phyloP scores from a whole-genome alignment of 73 alveolate genomes.

The Tetrahymena borealis region DNA sequence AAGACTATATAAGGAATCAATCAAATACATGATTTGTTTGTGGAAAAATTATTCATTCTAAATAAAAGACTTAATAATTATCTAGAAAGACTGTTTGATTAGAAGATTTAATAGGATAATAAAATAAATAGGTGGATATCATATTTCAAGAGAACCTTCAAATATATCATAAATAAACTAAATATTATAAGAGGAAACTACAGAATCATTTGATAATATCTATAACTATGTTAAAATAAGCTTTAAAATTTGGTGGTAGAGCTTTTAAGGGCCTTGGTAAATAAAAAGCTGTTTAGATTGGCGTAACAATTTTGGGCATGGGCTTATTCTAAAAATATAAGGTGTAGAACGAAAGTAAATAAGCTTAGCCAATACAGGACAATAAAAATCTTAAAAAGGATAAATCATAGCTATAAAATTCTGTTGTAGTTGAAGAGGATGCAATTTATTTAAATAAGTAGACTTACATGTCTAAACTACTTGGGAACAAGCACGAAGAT shows the following conservation, averaged over 20 bases:
- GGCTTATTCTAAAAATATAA: background rate
- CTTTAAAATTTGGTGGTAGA: background rate
- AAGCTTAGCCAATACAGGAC: background rate
- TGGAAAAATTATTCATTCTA: too few relatives aligned
- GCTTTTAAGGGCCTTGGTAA: background rate
- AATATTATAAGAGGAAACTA: too few relatives aligned
- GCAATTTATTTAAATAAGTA: background rate
- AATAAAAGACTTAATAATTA: too few relatives aligned
- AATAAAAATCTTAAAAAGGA: background rate
- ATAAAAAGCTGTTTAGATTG: background rate
- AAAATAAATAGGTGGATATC: too few relatives aligned
- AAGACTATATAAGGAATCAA: too few relatives aligned
- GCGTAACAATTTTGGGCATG: background rate
- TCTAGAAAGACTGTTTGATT: too few relatives aligned
- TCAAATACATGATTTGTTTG: too few relatives aligned
- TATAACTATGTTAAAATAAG: background rate
- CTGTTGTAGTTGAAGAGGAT: background rate
- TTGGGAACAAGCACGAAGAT: background rate
- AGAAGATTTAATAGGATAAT: too few relatives aligned
- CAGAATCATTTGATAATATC: too few relatives aligned
- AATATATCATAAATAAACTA: too few relatives aligned
- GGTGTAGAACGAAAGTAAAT: background rate
- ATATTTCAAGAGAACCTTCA: too few relatives aligned
- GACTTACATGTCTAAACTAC: background rate
- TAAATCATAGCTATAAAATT: background rate